Evolutionary conservation across 768 basidiomycete genomes (phyloP).

Genomic region (Lactarius hatsudake): DNA sequence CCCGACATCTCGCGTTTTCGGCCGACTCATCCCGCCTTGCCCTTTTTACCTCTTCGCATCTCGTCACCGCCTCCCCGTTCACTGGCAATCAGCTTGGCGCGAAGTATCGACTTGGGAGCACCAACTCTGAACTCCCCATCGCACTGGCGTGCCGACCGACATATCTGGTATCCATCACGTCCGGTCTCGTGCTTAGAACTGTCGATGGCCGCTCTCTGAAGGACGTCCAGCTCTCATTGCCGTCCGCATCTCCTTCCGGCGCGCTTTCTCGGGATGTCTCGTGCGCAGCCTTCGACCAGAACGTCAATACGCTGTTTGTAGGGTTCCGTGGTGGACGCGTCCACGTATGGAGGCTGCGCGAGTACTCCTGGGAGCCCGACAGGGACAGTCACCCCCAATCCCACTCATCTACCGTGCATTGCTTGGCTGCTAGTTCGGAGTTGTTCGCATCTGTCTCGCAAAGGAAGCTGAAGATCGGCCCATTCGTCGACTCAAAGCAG

Average conservation of each 20-base stretch:
- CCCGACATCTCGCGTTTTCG: constrained; percentile 15
- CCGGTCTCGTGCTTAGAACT: constrained; percentile 16
- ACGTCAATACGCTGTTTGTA: constrained; percentile 7
- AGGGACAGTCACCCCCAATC: neutral
- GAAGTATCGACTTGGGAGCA: constrained; percentile 9
- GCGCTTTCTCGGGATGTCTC: neutral
- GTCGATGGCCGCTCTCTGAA: constrained; percentile 5
- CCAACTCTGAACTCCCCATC: constrained; percentile 1
- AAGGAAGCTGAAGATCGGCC: constrained; percentile 17
- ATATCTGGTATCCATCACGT: constrained; percentile 7
- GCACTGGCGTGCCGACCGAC: constrained; percentile 11
- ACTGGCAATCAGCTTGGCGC: constrained; percentile 15
- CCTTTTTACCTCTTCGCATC: constrained; percentile 9
- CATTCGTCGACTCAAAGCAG: constrained; percentile 3
- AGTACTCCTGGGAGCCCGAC: constrained; percentile 17
- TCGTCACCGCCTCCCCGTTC: constrained; percentile 6
- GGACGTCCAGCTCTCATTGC: constrained; percentile 12
- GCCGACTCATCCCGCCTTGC: constrained; percentile 6
- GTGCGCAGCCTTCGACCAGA: constrained; percentile 14
- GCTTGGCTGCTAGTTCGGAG: constrained; percentile 3
- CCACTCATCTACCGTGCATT: constrained; percentile 12
- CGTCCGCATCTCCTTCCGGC: neutral
- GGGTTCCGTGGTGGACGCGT: constrained; percentile 13
- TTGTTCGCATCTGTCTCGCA: constrained; percentile 14
- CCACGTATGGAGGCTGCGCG: constrained; percentile 11